Conservation (phyloP, 2,329 filamentous ascomycete genomes). For the Metarhizium rileyi region DNA sequence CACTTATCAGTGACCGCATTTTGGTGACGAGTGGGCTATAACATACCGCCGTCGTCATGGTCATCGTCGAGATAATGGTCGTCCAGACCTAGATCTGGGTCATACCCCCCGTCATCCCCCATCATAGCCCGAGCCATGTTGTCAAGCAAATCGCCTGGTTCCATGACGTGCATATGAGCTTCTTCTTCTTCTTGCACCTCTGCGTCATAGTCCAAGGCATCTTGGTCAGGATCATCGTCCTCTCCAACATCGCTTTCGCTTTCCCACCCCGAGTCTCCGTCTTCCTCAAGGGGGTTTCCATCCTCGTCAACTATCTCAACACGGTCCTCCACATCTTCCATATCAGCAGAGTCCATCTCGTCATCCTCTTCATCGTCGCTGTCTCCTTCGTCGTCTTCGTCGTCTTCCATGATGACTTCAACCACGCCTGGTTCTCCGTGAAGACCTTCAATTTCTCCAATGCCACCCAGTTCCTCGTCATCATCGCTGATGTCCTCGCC, state of each 20-base stretch:
- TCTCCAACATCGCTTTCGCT: conserved; percentile 50
- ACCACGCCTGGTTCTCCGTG: conserved; percentile 53
- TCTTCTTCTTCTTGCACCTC: conserved; percentile 47
- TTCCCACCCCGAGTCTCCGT: conserved; percentile 52
- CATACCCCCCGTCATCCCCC: conserved; percentile 40
- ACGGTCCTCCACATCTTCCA: conserved; percentile 43
- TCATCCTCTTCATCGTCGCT: conserved; percentile 47
- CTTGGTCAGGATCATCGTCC: conserved; percentile 40
- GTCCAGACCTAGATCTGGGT: conserved; percentile 42
- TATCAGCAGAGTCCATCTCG: conserved; percentile 32
- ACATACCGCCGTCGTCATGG: conserved; percentile 49
- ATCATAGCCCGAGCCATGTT: conserved; percentile 48
- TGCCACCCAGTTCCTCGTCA: conserved; percentile 71
- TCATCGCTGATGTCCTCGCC: conserved; percentile 85
- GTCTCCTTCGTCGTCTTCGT: conserved; percentile 54
- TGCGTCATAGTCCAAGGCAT: conserved; percentile 45
- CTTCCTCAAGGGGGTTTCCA: conserved; percentile 48
- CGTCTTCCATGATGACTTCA: conserved; percentile 70
- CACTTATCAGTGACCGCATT: neutral
- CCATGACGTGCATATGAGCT: conserved; percentile 35
- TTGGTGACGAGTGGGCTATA: neutral
- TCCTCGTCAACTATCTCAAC: conserved; percentile 55
- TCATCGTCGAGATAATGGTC: conserved; percentile 45
- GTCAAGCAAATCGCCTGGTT: conserved; percentile 35
- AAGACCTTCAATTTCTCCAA: conserved; percentile 75